A percentile compares a stretch with the other conserved stretches of the same genome.
Evolutionary conservation across 805 yeast genomes (phyloP).

Genomic region (Nakazawaea wickerhamii): DNA sequence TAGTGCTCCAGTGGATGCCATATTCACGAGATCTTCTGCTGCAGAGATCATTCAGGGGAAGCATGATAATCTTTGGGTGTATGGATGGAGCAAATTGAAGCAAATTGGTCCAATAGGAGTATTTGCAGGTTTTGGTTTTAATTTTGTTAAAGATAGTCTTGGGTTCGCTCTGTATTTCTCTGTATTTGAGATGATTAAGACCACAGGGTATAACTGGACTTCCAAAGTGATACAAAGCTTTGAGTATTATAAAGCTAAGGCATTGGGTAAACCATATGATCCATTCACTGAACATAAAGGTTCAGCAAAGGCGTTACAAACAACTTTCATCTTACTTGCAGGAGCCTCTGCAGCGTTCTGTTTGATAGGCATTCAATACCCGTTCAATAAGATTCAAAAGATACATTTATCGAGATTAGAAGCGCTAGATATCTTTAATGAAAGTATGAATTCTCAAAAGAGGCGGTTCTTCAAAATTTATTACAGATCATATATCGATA

Average conservation of each 20-base stretch:
- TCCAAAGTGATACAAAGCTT: constrained; percentile 39
- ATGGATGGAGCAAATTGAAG: constrained; percentile 60
- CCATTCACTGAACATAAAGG: constrained; percentile 18
- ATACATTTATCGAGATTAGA: constrained; percentile 76
- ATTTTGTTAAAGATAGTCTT: constrained; percentile 69
- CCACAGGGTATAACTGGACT: constrained; percentile 50
- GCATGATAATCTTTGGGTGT: constrained; percentile 71
- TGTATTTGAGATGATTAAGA: constrained; percentile 74
- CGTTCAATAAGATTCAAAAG: constrained; percentile 73
- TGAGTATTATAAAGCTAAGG: constrained; percentile 28
- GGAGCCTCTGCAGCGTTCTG: constrained; percentile 85
- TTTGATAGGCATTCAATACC: constrained; percentile 75
- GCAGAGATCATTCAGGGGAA: constrained; percentile 65
- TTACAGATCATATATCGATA: constrained; percentile 71
- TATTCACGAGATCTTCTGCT: constrained; percentile 74
- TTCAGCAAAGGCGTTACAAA: constrained; percentile 45
- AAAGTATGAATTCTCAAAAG: constrained; percentile 17
- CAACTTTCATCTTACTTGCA: constrained; percentile 68
- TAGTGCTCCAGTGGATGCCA: constrained; percentile 92
- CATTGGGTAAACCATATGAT: constrained; percentile 18
- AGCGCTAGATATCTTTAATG: constrained; percentile 62
- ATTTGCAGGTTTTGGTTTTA: constrained; percentile 82
- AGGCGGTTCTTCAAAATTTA: constrained; percentile 43
- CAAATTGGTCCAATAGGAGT: constrained; percentile 81
- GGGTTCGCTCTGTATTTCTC: constrained; percentile 84